Base-by-base conservation (phyloP, 2,329 filamentous ascomycete genomes). In the Nigrospora oryzae region DNA sequence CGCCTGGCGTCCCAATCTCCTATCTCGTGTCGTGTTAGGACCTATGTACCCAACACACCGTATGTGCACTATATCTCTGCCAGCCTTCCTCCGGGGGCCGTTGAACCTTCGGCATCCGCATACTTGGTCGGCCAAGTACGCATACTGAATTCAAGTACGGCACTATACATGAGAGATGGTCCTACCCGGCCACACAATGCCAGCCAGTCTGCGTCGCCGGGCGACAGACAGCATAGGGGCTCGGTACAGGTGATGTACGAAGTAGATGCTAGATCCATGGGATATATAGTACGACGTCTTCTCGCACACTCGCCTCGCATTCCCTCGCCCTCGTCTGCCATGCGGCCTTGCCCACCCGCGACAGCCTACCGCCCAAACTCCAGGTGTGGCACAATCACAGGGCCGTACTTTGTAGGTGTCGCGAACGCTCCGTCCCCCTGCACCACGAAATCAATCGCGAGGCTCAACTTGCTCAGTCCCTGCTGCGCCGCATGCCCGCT, bases 401-500 rank as follows among this genome's bases (percentile, higher is more conserved):
- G 93, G 0, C 93, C 93, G 63, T 95, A 98, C 70, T 98, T 98
- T 53, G 93, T 90, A 40, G 93, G 88, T 52, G 78, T 75, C 35
- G 80, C 85, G 63, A 85, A 91, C 1, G 81, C 78, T 1, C 86
- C 86, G 55, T 96, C 91, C 1, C 87, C 89, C 66, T 98, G 93
- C 17, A 98, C 91, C 64, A 98, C 88, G 63, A 96, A 98, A 64
- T 98, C 93, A 2, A 95, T 87, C 1, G 91, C 93, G 38, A 98
- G 69, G 65, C 88, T 95, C 56, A 98, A 62, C 69, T 83, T 86
- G 45, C 69, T 73, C 46, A 82, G 55, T 3, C 78, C 69, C 44
- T 70, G 64, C 55, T 66, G 63, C 34, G 64, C 63, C 34, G 66
- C 59, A 39, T 65, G 56, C 58, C 52, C 55, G 40, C 51, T 54